Evolutionary conservation across 495 filamentous ascomycete genomes (phyloP).

Genomic region (Hypomontagnella submonticulosa): DNA sequence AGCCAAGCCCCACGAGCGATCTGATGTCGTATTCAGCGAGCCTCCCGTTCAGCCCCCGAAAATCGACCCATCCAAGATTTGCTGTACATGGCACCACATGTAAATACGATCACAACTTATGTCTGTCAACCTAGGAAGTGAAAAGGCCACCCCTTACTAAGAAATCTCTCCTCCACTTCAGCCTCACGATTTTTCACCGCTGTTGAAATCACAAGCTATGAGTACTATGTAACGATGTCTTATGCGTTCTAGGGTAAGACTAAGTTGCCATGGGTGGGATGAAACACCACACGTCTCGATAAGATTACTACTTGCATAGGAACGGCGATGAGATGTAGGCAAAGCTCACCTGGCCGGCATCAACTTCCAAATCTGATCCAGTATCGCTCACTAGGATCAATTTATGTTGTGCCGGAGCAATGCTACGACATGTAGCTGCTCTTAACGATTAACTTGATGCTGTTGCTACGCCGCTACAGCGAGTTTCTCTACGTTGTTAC

Average conservation of each 20-base stretch:
- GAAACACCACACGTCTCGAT: conserved; percentile 44
- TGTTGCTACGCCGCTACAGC: too few relatives aligned
- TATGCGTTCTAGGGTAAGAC: conserved; percentile 27
- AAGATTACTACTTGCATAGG: conserved; percentile 32
- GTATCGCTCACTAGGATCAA: neutral
- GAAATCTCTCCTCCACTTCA: conserved; percentile 15
- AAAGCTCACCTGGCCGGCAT: conserved; percentile 18
- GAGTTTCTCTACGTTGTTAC: too few relatives aligned
- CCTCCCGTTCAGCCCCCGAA: conserved; percentile 37
- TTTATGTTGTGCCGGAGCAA: too few relatives aligned
- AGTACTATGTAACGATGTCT: conserved; percentile 6
- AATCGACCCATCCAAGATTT: conserved; percentile 15
- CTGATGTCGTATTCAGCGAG: conserved; percentile 38
- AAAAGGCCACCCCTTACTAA: conserved; percentile 12
- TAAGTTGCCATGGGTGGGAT: conserved; percentile 28
- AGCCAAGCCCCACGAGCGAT: conserved; percentile 31
- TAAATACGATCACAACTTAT: too few relatives aligned
- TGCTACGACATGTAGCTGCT: too few relatives aligned
- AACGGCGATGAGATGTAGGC: conserved; percentile 13
- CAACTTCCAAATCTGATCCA: conserved; percentile 10
- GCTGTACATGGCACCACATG: neutral
- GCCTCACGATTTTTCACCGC: conserved; percentile 22
- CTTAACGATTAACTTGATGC: too few relatives aligned
- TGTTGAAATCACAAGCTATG: conserved; percentile 9
- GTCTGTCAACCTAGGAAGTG: too few relatives aligned